Evolutionary conservation across 1,284 basidiomycete genomes (phyloP), one percentile per base, ranked within the genome.

Genomic region (Porodaedalea pini): DNA sequence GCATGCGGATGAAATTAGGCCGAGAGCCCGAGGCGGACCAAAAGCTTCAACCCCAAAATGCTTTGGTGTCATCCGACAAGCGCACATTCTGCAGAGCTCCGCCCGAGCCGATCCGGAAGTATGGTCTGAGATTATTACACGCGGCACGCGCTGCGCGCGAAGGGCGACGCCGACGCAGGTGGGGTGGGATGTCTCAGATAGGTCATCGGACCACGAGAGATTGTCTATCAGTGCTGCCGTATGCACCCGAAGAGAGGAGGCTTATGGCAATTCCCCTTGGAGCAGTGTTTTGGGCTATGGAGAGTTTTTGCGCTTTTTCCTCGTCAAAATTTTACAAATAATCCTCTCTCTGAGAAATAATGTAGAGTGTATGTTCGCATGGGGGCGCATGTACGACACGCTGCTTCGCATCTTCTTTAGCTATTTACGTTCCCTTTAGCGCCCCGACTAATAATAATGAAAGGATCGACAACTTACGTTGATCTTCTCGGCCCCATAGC

Each of bases 141-240:
- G 54, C 36, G 34, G 36, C 47, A 40, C 47, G 47, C 44, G 47
- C 45, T 32, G 36, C 29, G 27, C 19, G 11, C 23, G 8, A 6
- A 15, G 25, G 40, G 40, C 48, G 48, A 19, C 19, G 32, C 21
- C 31, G 10, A 40, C 25, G 25, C 15, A 8, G 2, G 11, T 40
- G 51, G 25, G n/a, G 51, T 21, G 31, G n/a, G 11, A 50, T 56
- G 54, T 56, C 54, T 56, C 37, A 56, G 54, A 56, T 56, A 36
- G 45, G 29, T 29, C 27, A 34, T n/a, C 19, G 44, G 36, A 52
- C 36, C 19, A 23, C 13, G 13, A n/a, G 21, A 29, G 19, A n/a
- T 51, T 39, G 21, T 11, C 32, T 8, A n/a, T 19, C 37, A 10
- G 15, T 41, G 29, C 21, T 34, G 34, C 47, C 44, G 44, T 25